Conservation (phyloP, 2,329 filamentous ascomycete species). For the Monilinia laxa region DNA sequence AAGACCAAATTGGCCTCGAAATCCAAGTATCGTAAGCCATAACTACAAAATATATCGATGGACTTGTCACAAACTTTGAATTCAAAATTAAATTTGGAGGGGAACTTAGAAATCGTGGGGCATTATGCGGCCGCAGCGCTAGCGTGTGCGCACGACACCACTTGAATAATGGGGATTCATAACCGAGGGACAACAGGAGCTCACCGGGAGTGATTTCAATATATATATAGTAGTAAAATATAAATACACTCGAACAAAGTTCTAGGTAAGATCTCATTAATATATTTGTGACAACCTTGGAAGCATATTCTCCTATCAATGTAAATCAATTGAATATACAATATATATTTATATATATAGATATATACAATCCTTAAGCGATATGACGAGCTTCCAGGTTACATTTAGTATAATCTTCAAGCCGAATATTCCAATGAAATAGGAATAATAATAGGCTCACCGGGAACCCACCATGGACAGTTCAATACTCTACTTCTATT, state of each 20-base stretch:
- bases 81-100: constrained; percentile 21
- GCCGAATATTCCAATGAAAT: no score
- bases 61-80: neutral
- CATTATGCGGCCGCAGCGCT: constrained; percentile 10
- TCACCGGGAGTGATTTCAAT: neutral
- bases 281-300: no score
- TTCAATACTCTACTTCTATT: neutral
- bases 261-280: no score
- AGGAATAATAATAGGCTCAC: neutral
- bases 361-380: no score
- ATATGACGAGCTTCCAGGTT: no score
- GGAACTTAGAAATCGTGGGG: constrained; percentile 15
- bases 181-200: neutral
- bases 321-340: no score
- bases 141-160: constrained; percentile 5
- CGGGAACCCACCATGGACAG: neutral
- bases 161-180: neutral
- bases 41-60: constrained; percentile 13
- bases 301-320: neutral
- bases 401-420: no score
- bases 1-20: constrained; percentile 26
- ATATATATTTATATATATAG: no score
- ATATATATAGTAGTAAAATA: no score
- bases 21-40: constrained; percentile 25
- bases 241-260: no score